These are phyloP conservation scores for Aspergillus ruber DNA, from an alignment of 2,329 filamentous ascomycete genomes.

Conservation along the genomic window DNA sequence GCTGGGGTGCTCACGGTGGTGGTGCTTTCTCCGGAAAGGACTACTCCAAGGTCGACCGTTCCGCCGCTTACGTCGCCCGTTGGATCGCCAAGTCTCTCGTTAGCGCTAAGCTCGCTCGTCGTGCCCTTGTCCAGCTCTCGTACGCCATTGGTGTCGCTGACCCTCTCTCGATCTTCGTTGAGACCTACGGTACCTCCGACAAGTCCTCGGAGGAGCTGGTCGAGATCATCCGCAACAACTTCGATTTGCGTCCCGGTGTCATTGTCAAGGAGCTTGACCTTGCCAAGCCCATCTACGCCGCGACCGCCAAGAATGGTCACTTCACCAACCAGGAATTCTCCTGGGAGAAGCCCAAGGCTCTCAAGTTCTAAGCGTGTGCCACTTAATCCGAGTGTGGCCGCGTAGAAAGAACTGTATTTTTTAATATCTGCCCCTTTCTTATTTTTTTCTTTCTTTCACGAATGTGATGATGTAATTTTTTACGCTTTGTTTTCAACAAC, in stretches of 20 bases:
- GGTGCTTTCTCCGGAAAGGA: constrained; percentile 99
- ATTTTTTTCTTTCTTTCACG: constrained; percentile 34
- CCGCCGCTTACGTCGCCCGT: constrained; percentile 91
- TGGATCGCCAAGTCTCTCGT: constrained; percentile 99
- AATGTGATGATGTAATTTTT: constrained; percentile 35
- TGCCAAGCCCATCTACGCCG: constrained; percentile 92
- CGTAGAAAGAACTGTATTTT: constrained; percentile 9
- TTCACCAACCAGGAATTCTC: constrained; percentile 97
- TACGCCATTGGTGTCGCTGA: constrained; percentile 99
- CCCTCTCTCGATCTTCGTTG: constrained; percentile 95
- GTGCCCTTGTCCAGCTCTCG: constrained; percentile 92
- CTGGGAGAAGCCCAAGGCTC: constrained; percentile 96
- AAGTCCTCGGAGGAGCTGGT: constrained; percentile 91
- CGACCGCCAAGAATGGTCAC: constrained; percentile 99
- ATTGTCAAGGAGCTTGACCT: constrained; percentile 97
- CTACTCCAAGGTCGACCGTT: constrained; percentile 99
- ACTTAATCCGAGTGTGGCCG: constrained; percentile 11
- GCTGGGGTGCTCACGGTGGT: constrained; percentile 99
- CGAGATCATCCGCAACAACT: constrained; percentile 90
- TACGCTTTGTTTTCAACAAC: constrained; percentile 46
- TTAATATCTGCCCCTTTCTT: constrained; percentile 6
- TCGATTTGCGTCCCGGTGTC: constrained; percentile 95
- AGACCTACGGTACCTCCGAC: constrained; percentile 90
- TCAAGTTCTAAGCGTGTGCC: constrained; percentile 67
- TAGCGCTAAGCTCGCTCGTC: constrained; percentile 77